phyloP scores from a whole-genome alignment of 768 basidiomycete species.

The Coprinopsis strossmayeri region DNA sequence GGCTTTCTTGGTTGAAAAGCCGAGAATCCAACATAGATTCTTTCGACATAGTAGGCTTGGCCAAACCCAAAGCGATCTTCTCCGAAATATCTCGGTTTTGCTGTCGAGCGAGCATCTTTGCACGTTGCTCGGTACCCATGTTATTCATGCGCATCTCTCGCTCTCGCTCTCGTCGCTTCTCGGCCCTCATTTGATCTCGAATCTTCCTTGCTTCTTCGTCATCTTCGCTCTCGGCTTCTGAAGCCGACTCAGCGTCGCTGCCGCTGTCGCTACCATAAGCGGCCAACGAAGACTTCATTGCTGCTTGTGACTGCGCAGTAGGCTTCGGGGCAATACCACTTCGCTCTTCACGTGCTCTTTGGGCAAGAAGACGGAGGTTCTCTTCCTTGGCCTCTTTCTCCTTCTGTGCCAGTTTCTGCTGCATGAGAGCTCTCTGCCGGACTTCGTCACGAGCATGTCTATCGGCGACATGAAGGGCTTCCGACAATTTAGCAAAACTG shows the following conservation, averaged over 20 bases:
- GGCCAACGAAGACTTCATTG: slow-evolving; percentile 69
- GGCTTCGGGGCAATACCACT: slow-evolving; percentile 70
- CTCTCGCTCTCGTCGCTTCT: slow-evolving; percentile 92
- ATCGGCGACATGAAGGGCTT: slow-evolving; percentile 92
- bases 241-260: slow-evolving; percentile 51
- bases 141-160: slow-evolving; percentile 98
- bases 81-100: slow-evolving; percentile 99
- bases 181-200: slow-evolving; percentile 84
- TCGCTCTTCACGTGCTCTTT: slow-evolving; percentile 93
- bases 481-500: slow-evolving; percentile 98
- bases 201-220: slow-evolving; percentile 83
- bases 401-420: slow-evolving; percentile 97
- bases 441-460: slow-evolving; percentile 98
- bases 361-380: slow-evolving; percentile 87
- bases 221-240: slow-evolving; percentile 45
- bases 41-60: slow-evolving; percentile 93
- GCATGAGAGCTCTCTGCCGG: slow-evolving; percentile 92
- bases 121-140: slow-evolving; percentile 95
- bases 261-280: slow-evolving; percentile 70
- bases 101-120: slow-evolving; percentile 91
- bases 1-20: slow-evolving; percentile 93
- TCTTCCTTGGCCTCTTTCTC: slow-evolving; percentile 98
- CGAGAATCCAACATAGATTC: slow-evolving; percentile 97
- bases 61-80: slow-evolving; percentile 95
- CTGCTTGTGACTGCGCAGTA: slow-evolving; percentile 59